These are phyloP conservation scores for Pseudogymnoascus sp. DNA, from an alignment of 2,329 filamentous ascomycete species.

Conservation along the genomic window DNA sequence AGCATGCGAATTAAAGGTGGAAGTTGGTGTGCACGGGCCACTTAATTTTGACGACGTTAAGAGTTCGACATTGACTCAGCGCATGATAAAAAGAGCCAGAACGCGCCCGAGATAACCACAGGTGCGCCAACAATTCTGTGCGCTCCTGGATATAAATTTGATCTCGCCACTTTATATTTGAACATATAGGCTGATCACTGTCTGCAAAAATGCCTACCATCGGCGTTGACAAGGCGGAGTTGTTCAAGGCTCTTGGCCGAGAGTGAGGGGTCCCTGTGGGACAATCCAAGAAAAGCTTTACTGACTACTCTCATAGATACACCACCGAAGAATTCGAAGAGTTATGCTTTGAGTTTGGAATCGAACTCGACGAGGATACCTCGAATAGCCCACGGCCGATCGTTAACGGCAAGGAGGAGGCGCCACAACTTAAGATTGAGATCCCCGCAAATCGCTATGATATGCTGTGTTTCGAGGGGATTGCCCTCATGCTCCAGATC, in stretches of 20 bases:
- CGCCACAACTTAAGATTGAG: conserved; percentile 93
- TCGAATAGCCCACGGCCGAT: conserved; percentile 53
- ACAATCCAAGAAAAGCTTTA: conserved; percentile 20
- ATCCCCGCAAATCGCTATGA: conserved; percentile 92
- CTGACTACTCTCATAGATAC: conserved; percentile 47
- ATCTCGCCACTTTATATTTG: background rate
- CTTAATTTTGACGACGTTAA: conserved; percentile 1
- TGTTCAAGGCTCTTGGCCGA: conserved; percentile 86
- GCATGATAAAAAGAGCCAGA: conserved; percentile 10
- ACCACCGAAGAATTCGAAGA: conserved; percentile 95
- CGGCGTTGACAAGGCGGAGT: conserved; percentile 87
- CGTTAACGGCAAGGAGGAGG: conserved; percentile 73
- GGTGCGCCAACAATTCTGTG: conserved; percentile 28
- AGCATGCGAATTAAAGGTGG: conserved; percentile 10
- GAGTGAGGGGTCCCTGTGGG: conserved; percentile 53
- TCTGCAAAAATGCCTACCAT: conserved; percentile 81
- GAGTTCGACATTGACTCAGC: conserved; percentile 9
- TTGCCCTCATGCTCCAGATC: conserved; percentile 90
- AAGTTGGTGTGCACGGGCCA: conserved; percentile 9
- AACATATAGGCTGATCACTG: conserved; percentile 1
- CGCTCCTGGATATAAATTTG: background rate
- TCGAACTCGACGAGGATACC: conserved; percentile 89
- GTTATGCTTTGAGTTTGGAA: conserved; percentile 92
- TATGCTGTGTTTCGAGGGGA: conserved; percentile 96
- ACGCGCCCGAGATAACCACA: conserved; percentile 7